Conservation (phyloP, 2,329 filamentous ascomycete species). For the Pseudogymnoascus verrucosus region DNA sequence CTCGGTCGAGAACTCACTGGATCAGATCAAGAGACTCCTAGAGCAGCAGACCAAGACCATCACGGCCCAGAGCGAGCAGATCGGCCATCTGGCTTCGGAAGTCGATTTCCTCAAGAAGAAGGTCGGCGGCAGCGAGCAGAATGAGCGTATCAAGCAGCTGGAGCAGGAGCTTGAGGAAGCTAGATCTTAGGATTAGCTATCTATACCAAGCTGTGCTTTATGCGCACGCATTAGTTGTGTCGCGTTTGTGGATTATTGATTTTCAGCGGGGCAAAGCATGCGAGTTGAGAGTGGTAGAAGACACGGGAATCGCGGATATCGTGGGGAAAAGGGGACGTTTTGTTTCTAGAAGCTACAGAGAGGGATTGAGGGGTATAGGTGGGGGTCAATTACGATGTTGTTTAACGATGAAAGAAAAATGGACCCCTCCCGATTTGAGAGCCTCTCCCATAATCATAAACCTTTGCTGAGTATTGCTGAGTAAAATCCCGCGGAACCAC, state of each 20-base stretch:
- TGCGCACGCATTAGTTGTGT: not conserved
- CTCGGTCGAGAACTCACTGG: constrained; percentile 57
- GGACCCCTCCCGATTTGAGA: not conserved
- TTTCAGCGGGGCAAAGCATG: not conserved
- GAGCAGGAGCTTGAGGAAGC: constrained; percentile 60
- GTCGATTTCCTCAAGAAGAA: constrained; percentile 76
- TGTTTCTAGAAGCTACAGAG: not conserved
- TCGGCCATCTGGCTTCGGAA: constrained; percentile 60
- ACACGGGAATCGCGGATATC: not conserved
- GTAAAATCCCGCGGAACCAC: not conserved
- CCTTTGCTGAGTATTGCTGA: not conserved
- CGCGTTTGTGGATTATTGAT: not conserved
- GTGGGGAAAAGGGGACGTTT: not conserved
- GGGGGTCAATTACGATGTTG: not conserved
- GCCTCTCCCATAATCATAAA: not conserved
- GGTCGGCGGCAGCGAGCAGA: constrained; percentile 59
- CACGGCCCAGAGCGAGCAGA: constrained; percentile 67
- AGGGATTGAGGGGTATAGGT: not conserved
- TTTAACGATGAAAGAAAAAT: not conserved
- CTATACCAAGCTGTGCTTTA: not conserved
- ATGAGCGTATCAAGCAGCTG: constrained; percentile 58
- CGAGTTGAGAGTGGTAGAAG: not conserved
- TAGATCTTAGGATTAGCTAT: constrained; percentile 37
- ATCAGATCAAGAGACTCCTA: constrained; percentile 70
- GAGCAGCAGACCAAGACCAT: constrained; percentile 73